A percentile compares a stretch with the other conserved stretches of the same genome.
These are phyloP conservation scores for Lodderomyces pseudojiufengensis DNA, from an alignment of 1,139 yeast genomes.

Conservation along the genomic window DNA sequence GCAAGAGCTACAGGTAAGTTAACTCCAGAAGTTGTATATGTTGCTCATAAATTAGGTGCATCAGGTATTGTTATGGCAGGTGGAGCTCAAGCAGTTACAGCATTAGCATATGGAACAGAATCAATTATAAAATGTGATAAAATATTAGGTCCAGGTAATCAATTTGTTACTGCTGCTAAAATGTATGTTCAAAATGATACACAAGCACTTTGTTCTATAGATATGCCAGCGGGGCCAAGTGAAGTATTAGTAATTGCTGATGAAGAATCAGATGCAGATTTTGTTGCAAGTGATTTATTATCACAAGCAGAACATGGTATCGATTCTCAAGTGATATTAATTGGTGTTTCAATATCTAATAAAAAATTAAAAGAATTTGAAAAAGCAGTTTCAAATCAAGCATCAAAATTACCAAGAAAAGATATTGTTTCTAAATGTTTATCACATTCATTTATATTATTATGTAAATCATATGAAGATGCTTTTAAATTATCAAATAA, in stretches of 20 bases:
- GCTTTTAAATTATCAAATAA: slow-evolving; percentile 82
- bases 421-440: slow-evolving; percentile 91
- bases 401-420: slow-evolving; percentile 82
- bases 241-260: slow-evolving; percentile 96
- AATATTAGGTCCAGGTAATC: slow-evolving; percentile 98
- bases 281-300: slow-evolving; percentile 89
- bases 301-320: slow-evolving; percentile 99
- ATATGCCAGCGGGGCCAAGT: slow-evolving; percentile 99
- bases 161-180: slow-evolving; percentile 98
- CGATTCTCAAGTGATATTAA: slow-evolving; percentile 91
- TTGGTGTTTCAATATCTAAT: slow-evolving; percentile 70
- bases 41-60: slow-evolving; percentile 95
- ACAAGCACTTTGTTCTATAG: slow-evolving; percentile 90
- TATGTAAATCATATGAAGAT: slow-evolving; percentile 63
- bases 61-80: slow-evolving; percentile 89
- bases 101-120: slow-evolving; percentile 97
- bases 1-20: slow-evolving; percentile 83
- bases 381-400: slow-evolving; percentile 79
- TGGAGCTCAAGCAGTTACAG: slow-evolving; percentile 98
- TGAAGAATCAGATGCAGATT: slow-evolving; percentile 80
- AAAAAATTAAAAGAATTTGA: slow-evolving; percentile 66
- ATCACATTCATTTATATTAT: slow-evolving; percentile 80
- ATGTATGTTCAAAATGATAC: slow-evolving; percentile 97
- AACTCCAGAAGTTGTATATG: slow-evolving; percentile 96
- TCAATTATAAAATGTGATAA: slow-evolving; percentile 90